A percentile compares a stretch with the other conserved stretches of the same genome.
phyloP scores from a whole-genome alignment of 1,284 basidiomycete species.

The Pseudozyma thailandica region DNA sequence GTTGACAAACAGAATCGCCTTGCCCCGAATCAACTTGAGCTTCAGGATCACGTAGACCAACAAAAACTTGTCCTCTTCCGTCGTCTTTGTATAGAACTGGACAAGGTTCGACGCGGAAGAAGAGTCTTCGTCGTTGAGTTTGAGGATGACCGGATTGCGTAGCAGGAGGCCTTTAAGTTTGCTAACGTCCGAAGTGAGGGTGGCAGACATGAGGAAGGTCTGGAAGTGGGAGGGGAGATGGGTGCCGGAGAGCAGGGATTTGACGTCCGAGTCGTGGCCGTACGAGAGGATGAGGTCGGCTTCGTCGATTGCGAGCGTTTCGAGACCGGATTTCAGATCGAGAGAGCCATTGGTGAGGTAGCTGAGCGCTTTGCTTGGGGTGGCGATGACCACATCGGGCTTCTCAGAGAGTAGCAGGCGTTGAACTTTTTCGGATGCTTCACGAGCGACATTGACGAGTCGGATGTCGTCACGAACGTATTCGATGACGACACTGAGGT shows the following conservation, averaged over 20 bases:
- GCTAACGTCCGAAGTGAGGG: conserved; percentile 95
- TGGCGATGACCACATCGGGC: conserved; percentile 91
- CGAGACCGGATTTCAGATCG: conserved; percentile 71
- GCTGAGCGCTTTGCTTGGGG: conserved; percentile 83
- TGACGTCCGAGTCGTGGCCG: conserved; percentile 90
- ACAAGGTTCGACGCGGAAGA: conserved; percentile 41
- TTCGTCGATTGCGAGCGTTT: conserved; percentile 95
- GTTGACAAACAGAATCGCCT: conserved; percentile 97
- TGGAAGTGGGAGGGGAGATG: conserved; percentile 87
- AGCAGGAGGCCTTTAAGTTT: conserved; percentile 86
- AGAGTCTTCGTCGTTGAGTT: conserved; percentile 49
- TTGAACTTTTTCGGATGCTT: conserved; percentile 76
- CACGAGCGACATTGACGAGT: conserved; percentile 80
- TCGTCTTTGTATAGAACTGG: conserved; percentile 68
- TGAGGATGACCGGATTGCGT: conserved; percentile 80
- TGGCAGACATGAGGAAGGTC: conserved; percentile 96
- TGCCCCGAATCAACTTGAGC: conserved; percentile 91
- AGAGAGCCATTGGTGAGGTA: conserved; percentile 79
- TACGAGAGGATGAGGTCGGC: conserved; percentile 97
- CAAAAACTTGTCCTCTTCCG: conserved; percentile 95
- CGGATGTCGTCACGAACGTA: conserved; percentile 76
- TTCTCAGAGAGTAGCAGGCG: conserved; percentile 85
- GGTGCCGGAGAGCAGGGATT: conserved; percentile 79
- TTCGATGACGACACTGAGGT: conserved; percentile 80
- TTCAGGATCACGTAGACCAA: conserved; percentile 94